Percentiles rank a stretch among this genome's conserved stretches.
Conservation (phyloP, 2,329 filamentous ascomycete species). For the Didymella lethalis region DNA sequence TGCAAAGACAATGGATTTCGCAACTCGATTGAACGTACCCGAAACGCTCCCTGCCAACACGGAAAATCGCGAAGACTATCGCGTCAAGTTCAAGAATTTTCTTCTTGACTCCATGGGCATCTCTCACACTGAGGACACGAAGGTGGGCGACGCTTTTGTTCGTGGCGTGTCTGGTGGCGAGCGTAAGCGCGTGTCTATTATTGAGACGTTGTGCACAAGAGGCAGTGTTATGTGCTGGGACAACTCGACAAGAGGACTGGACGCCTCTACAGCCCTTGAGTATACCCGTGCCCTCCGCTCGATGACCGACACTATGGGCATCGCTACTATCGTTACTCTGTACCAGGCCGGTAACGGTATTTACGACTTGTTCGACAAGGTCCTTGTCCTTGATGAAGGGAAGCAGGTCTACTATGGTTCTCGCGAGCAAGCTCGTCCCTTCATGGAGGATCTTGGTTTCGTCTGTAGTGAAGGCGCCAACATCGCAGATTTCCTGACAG, state of each 20-base stretch:
- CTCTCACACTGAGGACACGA: conserved; percentile 68
- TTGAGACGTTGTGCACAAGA: conserved; percentile 67
- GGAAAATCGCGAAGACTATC: conserved; percentile 56
- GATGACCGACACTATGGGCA: conserved; percentile 58
- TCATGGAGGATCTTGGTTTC: conserved; percentile 74
- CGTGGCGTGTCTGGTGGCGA: conserved; percentile 74
- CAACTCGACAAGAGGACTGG: conserved; percentile 51
- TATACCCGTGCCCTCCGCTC: conserved; percentile 63
- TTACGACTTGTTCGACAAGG: conserved; percentile 74
- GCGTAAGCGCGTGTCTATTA: conserved; percentile 73
- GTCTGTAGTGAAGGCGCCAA: conserved; percentile 69
- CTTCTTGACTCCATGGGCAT: conserved; percentile 55
- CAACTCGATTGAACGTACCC: conserved; percentile 65
- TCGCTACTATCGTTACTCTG: conserved; percentile 63
- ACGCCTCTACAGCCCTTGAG: conserved; percentile 58
- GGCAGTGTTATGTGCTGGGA: conserved; percentile 64
- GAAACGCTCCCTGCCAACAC: conserved; percentile 61
- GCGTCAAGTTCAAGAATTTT: conserved; percentile 60
- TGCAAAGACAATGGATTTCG: conserved; percentile 52
- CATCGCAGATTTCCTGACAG: conserved; percentile 78
- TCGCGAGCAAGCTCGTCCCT: conserved; percentile 64
- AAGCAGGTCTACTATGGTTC: conserved; percentile 78
- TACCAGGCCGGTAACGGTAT: conserved; percentile 61
- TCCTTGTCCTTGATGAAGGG: conserved; percentile 76
- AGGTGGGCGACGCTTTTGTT: conserved; percentile 71